These are phyloP conservation scores for Penicillium lagena DNA, from an alignment of 495 filamentous ascomycete species.

Conservation along the genomic window DNA sequence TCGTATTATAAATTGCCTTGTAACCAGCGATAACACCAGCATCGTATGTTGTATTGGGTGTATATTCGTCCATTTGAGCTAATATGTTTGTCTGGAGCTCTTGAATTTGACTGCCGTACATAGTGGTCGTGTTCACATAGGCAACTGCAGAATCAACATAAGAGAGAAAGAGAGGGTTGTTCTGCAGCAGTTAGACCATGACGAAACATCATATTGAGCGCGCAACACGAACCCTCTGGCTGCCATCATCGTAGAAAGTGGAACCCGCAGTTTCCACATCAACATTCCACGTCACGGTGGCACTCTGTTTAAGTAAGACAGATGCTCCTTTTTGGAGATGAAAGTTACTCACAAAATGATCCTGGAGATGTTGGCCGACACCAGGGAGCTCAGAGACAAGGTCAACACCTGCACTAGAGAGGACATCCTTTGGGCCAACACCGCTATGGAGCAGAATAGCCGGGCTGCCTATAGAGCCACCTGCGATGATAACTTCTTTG, in stretches of 20 bases:
- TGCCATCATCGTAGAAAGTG: slow-evolving; percentile 21
- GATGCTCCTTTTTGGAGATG: not conserved
- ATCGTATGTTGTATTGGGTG: slow-evolving; percentile 21
- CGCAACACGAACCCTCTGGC: slow-evolving; percentile 14
- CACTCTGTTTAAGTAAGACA: slow-evolving; percentile 16
- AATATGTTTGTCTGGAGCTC: slow-evolving; percentile 12
- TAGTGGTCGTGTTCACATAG: slow-evolving; percentile 20
- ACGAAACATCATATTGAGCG: not conserved
- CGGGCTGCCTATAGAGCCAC: slow-evolving; percentile 49
- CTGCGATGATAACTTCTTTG: slow-evolving; percentile 51
- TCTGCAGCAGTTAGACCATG: slow-evolving; percentile 11
- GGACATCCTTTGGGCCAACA: slow-evolving; percentile 33
- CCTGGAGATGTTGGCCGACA: slow-evolving; percentile 45
- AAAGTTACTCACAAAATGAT: slow-evolving; percentile 30
- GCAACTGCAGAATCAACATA: slow-evolving; percentile 28
- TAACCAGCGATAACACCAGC: slow-evolving; percentile 22
- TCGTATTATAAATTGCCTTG: slow-evolving; percentile 26
- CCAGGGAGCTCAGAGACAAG: slow-evolving; percentile 40
- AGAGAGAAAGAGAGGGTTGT: slow-evolving; percentile 19
- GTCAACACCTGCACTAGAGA: slow-evolving; percentile 29
- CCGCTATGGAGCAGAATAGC: slow-evolving; percentile 47
- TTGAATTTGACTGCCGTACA: slow-evolving; percentile 13
- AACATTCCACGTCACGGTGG: slow-evolving; percentile 22
- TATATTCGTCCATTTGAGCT: slow-evolving; percentile 9
- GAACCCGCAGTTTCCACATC: slow-evolving; percentile 19